Conservation (phyloP, 2,329 filamentous ascomycete genomes). For the Aspergillus amoenus region DNA sequence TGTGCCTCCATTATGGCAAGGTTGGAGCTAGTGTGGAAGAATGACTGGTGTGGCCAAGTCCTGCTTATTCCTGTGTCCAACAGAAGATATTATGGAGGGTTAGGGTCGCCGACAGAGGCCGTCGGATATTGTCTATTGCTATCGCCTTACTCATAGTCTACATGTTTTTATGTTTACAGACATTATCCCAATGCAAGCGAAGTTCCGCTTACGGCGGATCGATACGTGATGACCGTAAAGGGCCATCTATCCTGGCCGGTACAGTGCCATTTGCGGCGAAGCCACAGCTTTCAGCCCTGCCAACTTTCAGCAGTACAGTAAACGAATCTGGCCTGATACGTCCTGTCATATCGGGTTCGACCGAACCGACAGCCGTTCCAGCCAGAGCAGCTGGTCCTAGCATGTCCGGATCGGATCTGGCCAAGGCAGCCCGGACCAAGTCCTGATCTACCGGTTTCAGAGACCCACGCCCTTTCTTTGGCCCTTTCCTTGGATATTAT, state of each 20-base stretch:
- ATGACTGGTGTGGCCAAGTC: background rate
- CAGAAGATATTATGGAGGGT: background rate
- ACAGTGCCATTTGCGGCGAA: no score
- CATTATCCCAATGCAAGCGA: background rate
- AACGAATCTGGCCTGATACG: no score
- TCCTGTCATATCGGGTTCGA: no score
- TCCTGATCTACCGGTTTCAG: background rate
- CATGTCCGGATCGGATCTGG: background rate
- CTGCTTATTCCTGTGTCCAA: background rate
- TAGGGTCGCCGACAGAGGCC: background rate
- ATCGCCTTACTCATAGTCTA: background rate
- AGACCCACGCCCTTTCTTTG: background rate
- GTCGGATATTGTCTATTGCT: background rate
- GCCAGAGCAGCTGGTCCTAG: background rate
- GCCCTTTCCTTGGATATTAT: background rate
- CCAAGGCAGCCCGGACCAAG: background rate
- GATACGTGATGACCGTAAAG: background rate
- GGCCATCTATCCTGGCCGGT: no score
- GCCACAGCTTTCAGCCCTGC: background rate
- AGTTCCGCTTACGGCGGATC: background rate
- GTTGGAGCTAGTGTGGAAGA: background rate
- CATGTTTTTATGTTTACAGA: background rate
- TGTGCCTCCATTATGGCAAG: background rate
- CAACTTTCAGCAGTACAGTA: background rate
- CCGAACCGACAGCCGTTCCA: no score